Base-by-base conservation (phyloP, 2,329 filamentous ascomycete genomes). In the Drechslera avenae region DNA sequence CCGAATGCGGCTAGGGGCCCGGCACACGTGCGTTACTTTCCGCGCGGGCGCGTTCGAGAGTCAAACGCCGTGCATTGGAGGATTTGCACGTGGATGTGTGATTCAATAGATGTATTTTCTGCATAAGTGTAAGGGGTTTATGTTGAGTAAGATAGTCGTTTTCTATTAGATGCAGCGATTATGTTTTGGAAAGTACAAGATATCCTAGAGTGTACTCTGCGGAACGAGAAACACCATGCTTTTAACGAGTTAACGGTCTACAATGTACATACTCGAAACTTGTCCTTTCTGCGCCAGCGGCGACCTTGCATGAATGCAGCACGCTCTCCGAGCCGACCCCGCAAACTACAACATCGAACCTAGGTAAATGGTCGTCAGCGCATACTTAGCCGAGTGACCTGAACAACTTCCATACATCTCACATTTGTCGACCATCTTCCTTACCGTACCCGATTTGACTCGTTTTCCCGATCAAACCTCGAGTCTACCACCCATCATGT, bases 1-100 rank as follows among this genome's bases (percentile, higher is more conserved):
- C 47, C 50, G 46, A 44, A 56, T 46, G 50, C 46, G 59, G 63
- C 39, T 64, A 59, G 62, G 45, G 40, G 39, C 17, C 46, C 47
- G 46, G 9, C 21, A 49, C 60, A 59, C 61, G 59, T 58, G 60
- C 57, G 39, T 32, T 33, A 28, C 51, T 55, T 46, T 45, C 51
- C 54, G 39, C 23, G 50, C 44, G 30, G 46, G 43, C 45, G 42
- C 33, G 21, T 37, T 42, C 10, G 44, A 31, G 32, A 12, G 30
- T 18, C 30, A 36, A 45, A 21, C 31, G 39, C 45, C 34, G 21
- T 39, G 17, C 42, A 37, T 31, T n/a, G 6, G 10, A n/a, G n/a
- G 19, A 5, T 12, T 37, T 30, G 8, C 14, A 31, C 7, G 18
- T 12, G 2, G 10, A 12, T 10, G 10, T 28, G 26, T 28, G 26